These are phyloP conservation scores for Helminthosporium solani DNA, from an alignment of 2,329 filamentous ascomycete genomes.

Conservation along the genomic window DNA sequence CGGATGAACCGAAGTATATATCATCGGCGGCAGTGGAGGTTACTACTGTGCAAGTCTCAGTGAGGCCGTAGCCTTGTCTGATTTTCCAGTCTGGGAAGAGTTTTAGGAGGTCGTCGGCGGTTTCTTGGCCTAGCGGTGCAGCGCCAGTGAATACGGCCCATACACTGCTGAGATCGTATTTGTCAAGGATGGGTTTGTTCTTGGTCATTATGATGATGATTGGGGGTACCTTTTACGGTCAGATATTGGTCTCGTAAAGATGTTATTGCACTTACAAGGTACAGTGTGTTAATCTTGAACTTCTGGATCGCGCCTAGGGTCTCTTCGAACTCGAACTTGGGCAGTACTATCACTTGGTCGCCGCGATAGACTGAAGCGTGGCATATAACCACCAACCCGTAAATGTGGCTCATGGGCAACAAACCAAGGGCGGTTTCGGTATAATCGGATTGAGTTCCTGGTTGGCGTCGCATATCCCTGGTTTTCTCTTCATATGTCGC, in stretches of 20 bases:
- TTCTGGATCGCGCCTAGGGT: slow-evolving; percentile 65
- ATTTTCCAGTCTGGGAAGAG: slow-evolving; percentile 66
- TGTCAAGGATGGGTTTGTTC: slow-evolving; percentile 58
- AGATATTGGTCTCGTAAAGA: slow-evolving; percentile 2
- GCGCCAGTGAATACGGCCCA: slow-evolving; percentile 70
- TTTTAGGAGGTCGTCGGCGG: slow-evolving; percentile 62
- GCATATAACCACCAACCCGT: slow-evolving; percentile 70
- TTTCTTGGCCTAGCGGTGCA: slow-evolving; percentile 74
- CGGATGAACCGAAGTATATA: slow-evolving; percentile 69
- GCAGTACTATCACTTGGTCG: slow-evolving; percentile 70
- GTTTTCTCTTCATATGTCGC: slow-evolving; percentile 50
- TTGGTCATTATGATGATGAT: slow-evolving; percentile 78
- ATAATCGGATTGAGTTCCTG: slow-evolving; percentile 45
- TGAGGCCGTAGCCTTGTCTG: slow-evolving; percentile 75
- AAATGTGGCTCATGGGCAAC: slow-evolving; percentile 82
- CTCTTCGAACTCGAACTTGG: slow-evolving; percentile 71
- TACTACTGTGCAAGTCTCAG: slow-evolving; percentile 74
- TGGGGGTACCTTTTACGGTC: slow-evolving; percentile 64
- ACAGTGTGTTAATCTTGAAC: slow-evolving; percentile 68
- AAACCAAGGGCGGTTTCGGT: slow-evolving; percentile 64
- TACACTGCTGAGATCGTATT: slow-evolving; percentile 72
- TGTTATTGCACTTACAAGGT: slow-evolving; percentile 53
- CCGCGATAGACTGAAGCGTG: slow-evolving; percentile 68
- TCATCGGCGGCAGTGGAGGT: slow-evolving; percentile 62
- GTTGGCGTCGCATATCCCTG: slow-evolving; percentile 47